These are phyloP conservation scores for Irpex rosettiformis DNA, from an alignment of 1,284 basidiomycete genomes.

Conservation along the genomic window DNA sequence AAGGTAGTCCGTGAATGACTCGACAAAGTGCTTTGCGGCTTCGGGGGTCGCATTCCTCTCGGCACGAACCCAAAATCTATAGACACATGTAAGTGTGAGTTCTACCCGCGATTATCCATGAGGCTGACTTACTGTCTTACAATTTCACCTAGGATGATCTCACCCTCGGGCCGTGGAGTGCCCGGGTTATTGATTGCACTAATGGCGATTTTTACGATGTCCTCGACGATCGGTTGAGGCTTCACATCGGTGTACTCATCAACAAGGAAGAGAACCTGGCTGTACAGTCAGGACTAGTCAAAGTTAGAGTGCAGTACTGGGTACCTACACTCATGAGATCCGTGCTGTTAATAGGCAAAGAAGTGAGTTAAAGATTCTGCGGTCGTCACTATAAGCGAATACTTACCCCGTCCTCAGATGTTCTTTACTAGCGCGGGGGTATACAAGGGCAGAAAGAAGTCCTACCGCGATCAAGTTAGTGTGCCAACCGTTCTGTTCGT, in stretches of 20 bases:
- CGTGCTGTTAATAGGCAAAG: conserved; percentile 15
- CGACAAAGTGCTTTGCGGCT: conserved; percentile 11
- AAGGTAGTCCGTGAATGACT: conserved; percentile 20
- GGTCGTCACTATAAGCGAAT: neutral
- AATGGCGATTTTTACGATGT: conserved; percentile 30
- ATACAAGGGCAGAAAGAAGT: neutral
- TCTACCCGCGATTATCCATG: neutral
- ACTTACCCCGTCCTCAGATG: neutral
- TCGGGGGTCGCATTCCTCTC: conserved; percentile 7
- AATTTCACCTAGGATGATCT: conserved; percentile 29
- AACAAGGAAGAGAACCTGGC: conserved; percentile 33
- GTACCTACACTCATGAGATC: conserved; percentile 32
- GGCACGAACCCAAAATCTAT: conserved; percentile 19
- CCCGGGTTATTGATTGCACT: conserved; percentile 32
- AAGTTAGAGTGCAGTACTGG: neutral
- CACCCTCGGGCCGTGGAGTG: conserved; percentile 25
- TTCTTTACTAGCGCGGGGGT: neutral
- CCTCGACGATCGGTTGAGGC: conserved; percentile 18
- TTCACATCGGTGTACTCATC: conserved; percentile 36
- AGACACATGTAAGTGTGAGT: neutral
- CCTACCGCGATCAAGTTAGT: neutral
- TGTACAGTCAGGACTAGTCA: too few relatives aligned
- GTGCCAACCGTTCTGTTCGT: conserved; percentile 9
- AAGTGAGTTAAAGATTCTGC: neutral
- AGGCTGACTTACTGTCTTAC: conserved; percentile 23